Percentiles rank a stretch among this genome's conserved stretches.
Conservation (phyloP, 1,139 yeast genomes). For the Taphrina pruni region DNA sequence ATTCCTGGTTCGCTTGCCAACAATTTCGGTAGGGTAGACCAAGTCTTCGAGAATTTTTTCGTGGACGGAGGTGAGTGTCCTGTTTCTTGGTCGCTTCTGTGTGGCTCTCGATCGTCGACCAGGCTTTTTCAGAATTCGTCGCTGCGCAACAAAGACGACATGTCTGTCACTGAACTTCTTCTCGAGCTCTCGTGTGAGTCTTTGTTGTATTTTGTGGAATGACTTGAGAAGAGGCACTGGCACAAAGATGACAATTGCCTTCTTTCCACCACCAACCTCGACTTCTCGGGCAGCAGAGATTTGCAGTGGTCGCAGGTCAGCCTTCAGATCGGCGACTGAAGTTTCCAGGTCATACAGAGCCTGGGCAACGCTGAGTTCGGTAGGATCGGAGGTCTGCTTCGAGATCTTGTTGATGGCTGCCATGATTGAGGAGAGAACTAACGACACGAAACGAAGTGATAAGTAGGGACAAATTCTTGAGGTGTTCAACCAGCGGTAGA, state of each 20-base stretch:
- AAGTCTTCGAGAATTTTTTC: slow-evolving; percentile 98
- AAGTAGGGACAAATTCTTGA: slow-evolving; percentile 11
- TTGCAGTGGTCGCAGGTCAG: slow-evolving; percentile 97
- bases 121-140: slow-evolving; percentile 98
- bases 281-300: slow-evolving; percentile 98
- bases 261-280: slow-evolving; percentile 98
- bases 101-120: slow-evolving; percentile 86
- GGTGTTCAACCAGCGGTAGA: background rate
- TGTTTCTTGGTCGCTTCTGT: slow-evolving; percentile 99
- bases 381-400: slow-evolving; percentile 66
- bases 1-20: slow-evolving; percentile 99
- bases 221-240: slow-evolving; percentile 93
- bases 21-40: slow-evolving; percentile 99
- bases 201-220: slow-evolving; percentile 93
- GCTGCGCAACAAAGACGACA: slow-evolving; percentile 98
- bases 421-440: slow-evolving; percentile 58
- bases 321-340: slow-evolving; percentile 92
- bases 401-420: slow-evolving; percentile 96
- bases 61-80: slow-evolving; percentile 98
- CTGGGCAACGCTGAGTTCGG: slow-evolving; percentile 99
- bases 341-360: slow-evolving; percentile 97
- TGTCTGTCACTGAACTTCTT: slow-evolving; percentile 99
- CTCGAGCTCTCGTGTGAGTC: slow-evolving; percentile 98
- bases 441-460: background rate
- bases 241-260: slow-evolving; percentile 96